A percentile compares a stretch with the other conserved stretches of the same genome.
phyloP scores from a whole-genome alignment of 2,329 filamentous ascomycete species.

The Sporothrix inflata region DNA sequence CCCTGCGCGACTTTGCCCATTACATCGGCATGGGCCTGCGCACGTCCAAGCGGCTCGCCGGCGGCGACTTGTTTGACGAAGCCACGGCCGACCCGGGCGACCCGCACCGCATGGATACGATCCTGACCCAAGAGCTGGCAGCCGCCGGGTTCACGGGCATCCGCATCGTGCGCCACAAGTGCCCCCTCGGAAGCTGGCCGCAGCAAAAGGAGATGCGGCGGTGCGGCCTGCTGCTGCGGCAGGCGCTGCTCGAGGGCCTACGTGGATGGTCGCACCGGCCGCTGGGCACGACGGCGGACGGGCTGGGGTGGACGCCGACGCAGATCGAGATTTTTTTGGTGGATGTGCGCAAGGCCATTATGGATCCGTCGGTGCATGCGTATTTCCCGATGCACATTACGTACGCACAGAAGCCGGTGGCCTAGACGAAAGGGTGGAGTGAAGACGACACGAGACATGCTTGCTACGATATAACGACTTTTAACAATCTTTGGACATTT shows the following conservation, averaged over 20 bases:
- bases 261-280: constrained; percentile 39
- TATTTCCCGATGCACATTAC: constrained; percentile 42
- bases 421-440: background rate
- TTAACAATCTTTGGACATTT: background rate
- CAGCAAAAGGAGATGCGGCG: constrained; percentile 47
- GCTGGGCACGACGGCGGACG: constrained; percentile 36
- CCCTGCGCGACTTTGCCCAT: constrained; percentile 51
- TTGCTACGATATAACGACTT: constrained; percentile 20
- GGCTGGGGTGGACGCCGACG: constrained; percentile 41
- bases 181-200: constrained; percentile 55
- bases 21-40: constrained; percentile 42
- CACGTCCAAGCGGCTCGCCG: constrained; percentile 37
- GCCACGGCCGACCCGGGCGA: background rate
- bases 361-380: constrained; percentile 39
- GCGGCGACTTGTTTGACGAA: constrained; percentile 23
- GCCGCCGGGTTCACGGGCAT: constrained; percentile 50
- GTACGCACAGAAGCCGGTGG: constrained; percentile 40
- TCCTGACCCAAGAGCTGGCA: constrained; percentile 39
- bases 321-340: constrained; percentile 46
- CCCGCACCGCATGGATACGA: background rate
- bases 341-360: constrained; percentile 42
- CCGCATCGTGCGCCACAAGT: constrained; percentile 44
- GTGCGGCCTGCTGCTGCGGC: constrained; percentile 52
- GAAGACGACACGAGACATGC: background rate
- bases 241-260: constrained; percentile 45